A percentile compares a stretch with the other conserved stretches of the same genome.
Conservation (phyloP, 2,329 filamentous ascomycete species). For the Scytalidium sp. region DNA sequence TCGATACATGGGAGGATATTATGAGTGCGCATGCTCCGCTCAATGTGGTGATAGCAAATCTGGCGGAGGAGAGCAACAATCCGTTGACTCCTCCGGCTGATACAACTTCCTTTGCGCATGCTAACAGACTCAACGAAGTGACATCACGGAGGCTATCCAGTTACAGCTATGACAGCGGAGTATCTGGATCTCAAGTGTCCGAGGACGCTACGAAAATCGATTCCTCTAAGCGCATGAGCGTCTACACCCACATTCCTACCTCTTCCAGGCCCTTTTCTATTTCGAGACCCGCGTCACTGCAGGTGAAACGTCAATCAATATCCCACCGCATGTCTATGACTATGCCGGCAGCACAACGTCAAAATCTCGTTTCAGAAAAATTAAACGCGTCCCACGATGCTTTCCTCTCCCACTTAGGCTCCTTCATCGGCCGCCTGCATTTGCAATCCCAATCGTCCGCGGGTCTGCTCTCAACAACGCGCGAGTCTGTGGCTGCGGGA, state of each 20-base stretch:
- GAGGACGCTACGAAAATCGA: constrained; percentile 26
- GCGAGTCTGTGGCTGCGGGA: constrained; percentile 79
- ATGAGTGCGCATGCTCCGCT: constrained; percentile 44
- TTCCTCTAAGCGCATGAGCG: constrained; percentile 25
- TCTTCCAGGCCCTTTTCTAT: constrained; percentile 22
- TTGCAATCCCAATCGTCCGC: constrained; percentile 87
- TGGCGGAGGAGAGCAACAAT: constrained; percentile 54
- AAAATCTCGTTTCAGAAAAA: constrained; percentile 79
- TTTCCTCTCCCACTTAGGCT: constrained; percentile 86
- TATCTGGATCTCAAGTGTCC: constrained; percentile 17
- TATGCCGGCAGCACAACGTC: constrained; percentile 59
- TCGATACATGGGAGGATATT: constrained; percentile 78
- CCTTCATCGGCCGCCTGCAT: constrained; percentile 86
- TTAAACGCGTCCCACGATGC: constrained; percentile 79
- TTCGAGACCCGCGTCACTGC: constrained; percentile 15
- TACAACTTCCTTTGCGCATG: constrained; percentile 45
- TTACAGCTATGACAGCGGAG: constrained; percentile 25
- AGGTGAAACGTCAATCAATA: constrained; percentile 25
- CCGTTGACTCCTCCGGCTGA: constrained; percentile 65
- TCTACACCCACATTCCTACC: constrained; percentile 15
- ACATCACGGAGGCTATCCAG: constrained; percentile 25
- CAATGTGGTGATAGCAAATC: constrained; percentile 58
- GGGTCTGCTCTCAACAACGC: constrained; percentile 78
- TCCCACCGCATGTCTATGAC: constrained; percentile 75
- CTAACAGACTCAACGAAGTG: constrained; percentile 37